Base-by-base conservation (phyloP, 2,329 filamentous ascomycete genomes). In the Neonectria ditissima region DNA sequence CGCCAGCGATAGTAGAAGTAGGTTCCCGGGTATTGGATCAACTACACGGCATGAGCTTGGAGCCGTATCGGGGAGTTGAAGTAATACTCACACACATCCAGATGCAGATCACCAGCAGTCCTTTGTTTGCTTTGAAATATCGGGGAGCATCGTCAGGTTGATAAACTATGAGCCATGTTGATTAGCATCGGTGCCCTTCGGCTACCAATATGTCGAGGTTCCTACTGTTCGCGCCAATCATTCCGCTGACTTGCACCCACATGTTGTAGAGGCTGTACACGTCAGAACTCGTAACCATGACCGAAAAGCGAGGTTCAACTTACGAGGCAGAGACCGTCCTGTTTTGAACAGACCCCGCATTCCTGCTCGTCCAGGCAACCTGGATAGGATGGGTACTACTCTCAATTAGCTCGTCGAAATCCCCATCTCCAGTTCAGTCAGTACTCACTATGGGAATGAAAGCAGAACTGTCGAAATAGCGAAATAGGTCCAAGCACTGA, bases 331-430 rank as follows among this genome's bases (percentile, higher is more conserved):
- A 79, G 18, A 89, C 85, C 2, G 87, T 86, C 32, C 87, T 78
- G 34, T 86, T 88, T 47, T 86, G 81, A 3, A 89, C 87, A 13
- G 83, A 83, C 51, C 86, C 86, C 0, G 86, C 82, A 68, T 89
- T 89, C 53, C 86, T 80, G 30, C 83, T 86, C 3, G 82, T 86
- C 78, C 86, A 86, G 0, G 85, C 86, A 4, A 87, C 86, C 37
- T 88, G 79, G n/a, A 89, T 84, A 0, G 87, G 85, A 69, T 89
- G 84, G 6, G 75, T 74, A 57, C 75, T 76, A 26, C 8, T 4
- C 24, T 3, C n/a, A 14, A 20, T 66, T 52, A 66, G 65, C 44
- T 18, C 52, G 9, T 4, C 16, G 5, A 3, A 6, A n/a, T 16
- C 13, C 43, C 11, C 18, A 11, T 4, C 32, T 67, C 44, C n/a